Percentiles rank a stretch among this genome's conserved stretches.
Evolutionary conservation across 2,329 filamentous ascomycete genomes (phyloP).

Genomic region (Fusarium illudens): DNA sequence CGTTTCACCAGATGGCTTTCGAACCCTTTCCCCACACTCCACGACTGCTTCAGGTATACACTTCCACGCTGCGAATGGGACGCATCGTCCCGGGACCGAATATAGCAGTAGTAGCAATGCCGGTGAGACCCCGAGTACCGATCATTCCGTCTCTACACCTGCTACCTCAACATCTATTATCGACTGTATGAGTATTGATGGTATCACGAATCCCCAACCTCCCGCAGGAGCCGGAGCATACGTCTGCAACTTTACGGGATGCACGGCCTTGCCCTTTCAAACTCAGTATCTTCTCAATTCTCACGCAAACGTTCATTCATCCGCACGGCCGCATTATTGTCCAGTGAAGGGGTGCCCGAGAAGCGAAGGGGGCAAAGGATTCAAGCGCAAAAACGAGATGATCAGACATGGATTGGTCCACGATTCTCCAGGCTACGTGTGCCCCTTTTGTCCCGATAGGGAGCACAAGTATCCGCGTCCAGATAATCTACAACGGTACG

Average conservation of each 20-base stretch:
- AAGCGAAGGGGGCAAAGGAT: slow-evolving; percentile 71
- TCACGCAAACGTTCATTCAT: slow-evolving; percentile 77
- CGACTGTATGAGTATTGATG: slow-evolving; percentile 67
- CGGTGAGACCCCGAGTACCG: slow-evolving; percentile 57
- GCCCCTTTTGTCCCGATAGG: slow-evolving; percentile 92
- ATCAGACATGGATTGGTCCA: slow-evolving; percentile 86
- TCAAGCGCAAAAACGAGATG: slow-evolving; percentile 79
- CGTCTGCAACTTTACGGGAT: slow-evolving; percentile 68
- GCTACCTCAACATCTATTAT: slow-evolving; percentile 51
- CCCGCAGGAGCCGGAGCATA: slow-evolving; percentile 58
- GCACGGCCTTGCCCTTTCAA: slow-evolving; percentile 77
- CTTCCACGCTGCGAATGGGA: slow-evolving; percentile 46
- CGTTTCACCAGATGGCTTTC: slow-evolving; percentile 58
- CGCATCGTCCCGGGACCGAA: slow-evolving; percentile 50
- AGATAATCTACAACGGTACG: slow-evolving; percentile 91
- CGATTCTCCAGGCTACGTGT: slow-evolving; percentile 92
- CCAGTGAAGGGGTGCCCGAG: slow-evolving; percentile 69
- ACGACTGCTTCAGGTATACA: slow-evolving; percentile 52
- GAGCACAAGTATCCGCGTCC: slow-evolving; percentile 95
- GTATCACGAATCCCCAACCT: slow-evolving; percentile 60
- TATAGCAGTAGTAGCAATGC: slow-evolving; percentile 54
- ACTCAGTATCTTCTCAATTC: slow-evolving; percentile 82
- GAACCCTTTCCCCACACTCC: slow-evolving; percentile 58
- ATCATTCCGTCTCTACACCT: slow-evolving; percentile 55
- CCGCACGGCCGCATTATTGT: slow-evolving; percentile 71